Base-by-base conservation (phyloP, 805 yeast genomes). In the Candida peoriensis region DNA sequence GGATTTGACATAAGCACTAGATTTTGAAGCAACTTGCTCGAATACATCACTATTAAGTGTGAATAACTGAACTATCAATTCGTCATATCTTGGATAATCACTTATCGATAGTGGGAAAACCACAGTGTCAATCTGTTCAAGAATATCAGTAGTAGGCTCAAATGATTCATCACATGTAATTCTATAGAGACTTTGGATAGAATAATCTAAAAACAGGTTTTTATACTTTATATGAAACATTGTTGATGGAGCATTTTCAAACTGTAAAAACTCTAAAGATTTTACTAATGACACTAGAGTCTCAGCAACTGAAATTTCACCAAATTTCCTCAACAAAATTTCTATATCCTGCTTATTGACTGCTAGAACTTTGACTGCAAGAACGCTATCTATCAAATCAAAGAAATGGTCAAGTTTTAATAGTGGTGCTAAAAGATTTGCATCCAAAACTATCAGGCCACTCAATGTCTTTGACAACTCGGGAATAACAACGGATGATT, bases 341-440 rank as follows among this genome's bases (percentile, higher is more conserved):
- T 34, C 40, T 4, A 48, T 15, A 10, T 45, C 51, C 6, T 39
- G 38, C 33, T 56, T 52, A 38, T 50, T 58, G 2, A 62, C 50
- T 0, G 67, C 56, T 19, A 54, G 50, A 7, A 56, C 41, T 37
- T 62, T 63, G 23, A 65, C 37, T 1, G 55, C 35, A 17, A 50
- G 39, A 3, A 39, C 36, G 5, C 54, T 23, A 2, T 62, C 61
- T 9, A 61, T 24, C 8, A 52, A 32, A 10, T 44, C 47, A 27
- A 48, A 53, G 42, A 63, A 63, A 3, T 22, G 22, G 5, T 54
- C 38, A 4, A 49, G 33, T 0, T 45, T 22, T 26, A 63, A 34
- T 2, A 64, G 29, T 5, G 59, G 56, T 31, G 54, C 58, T 29
- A 64, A 45, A 5, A 54, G 43, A 7, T 35, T 22, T 4, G 67